phyloP scores from a whole-genome alignment of 1,284 basidiomycete species.

The Naganishia sp. region DNA sequence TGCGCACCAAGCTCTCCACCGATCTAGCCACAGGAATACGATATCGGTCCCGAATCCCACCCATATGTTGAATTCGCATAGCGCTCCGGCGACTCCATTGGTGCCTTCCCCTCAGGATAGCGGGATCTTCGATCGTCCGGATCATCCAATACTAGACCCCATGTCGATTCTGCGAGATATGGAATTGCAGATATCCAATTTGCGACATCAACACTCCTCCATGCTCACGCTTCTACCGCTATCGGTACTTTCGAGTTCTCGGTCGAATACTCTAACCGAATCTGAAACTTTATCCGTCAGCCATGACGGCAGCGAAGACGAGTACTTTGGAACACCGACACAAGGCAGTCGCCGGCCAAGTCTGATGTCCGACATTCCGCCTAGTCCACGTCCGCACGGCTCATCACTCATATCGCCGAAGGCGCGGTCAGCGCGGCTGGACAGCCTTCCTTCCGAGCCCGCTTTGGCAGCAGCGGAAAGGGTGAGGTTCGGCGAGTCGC shows the following conservation, averaged over 20 bases:
- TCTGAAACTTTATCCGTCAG: slow-evolving; percentile 14
- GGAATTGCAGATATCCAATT: slow-evolving; percentile 20
- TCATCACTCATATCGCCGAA: slow-evolving; percentile 11
- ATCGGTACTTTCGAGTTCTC: neutral
- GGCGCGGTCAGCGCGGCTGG: neutral
- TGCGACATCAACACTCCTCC: slow-evolving; percentile 32
- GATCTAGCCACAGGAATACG: slow-evolving; percentile 11
- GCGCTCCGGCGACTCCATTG: slow-evolving; percentile 2
- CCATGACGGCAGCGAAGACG: slow-evolving; percentile 1
- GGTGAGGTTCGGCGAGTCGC: neutral
- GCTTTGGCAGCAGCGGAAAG: slow-evolving; percentile 1
- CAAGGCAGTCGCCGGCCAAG: slow-evolving; percentile 12
- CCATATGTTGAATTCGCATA: neutral
- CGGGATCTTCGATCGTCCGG: neutral
- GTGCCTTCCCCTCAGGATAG: slow-evolving; percentile 3
- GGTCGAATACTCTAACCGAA: slow-evolving; percentile 12
- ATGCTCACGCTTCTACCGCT: slow-evolving; percentile 33
- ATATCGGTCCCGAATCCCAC: slow-evolving; percentile 21
- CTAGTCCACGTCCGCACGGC: neutral
- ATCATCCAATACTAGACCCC: slow-evolving; percentile 4
- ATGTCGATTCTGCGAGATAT: slow-evolving; percentile 18
- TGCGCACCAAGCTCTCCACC: neutral
- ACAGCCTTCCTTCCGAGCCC: neutral
- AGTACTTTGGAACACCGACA: slow-evolving; percentile 18
- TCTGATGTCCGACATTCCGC: neutral